Conservation (phyloP, 768 basidiomycete species). For the Paxillus ammoniavirescens region DNA sequence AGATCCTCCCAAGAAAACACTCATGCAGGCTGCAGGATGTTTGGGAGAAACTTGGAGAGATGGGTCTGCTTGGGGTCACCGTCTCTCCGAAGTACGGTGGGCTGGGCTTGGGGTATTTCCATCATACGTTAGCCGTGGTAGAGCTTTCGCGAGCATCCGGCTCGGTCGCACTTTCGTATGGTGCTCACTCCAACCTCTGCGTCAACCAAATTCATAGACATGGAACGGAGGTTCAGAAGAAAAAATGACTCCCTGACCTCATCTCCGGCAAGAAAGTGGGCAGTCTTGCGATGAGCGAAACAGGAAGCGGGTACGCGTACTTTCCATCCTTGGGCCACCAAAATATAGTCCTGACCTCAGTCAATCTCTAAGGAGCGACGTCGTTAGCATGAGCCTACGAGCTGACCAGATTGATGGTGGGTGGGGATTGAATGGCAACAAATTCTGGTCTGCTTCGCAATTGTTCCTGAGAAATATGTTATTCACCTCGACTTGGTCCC, state of each 20-base stretch:
- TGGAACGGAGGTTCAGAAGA: constrained; percentile 80
- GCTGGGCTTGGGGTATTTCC: constrained; percentile 77
- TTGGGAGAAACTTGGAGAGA: constrained; percentile 86
- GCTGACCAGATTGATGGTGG: constrained; percentile 78
- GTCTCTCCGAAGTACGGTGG: constrained; percentile 82
- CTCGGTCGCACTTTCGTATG: constrained; percentile 89
- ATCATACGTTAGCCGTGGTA: constrained; percentile 94
- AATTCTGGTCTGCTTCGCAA: constrained; percentile 71
- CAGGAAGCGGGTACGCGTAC: constrained; percentile 61
- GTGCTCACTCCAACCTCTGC: constrained; percentile 90
- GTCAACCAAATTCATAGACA: constrained; percentile 84
- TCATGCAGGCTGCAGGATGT: constrained; percentile 54
- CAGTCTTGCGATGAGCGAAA: constrained; percentile 92
- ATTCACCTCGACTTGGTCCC: not conserved
- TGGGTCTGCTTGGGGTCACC: constrained; percentile 91
- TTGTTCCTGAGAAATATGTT: not conserved
- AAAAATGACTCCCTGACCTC: constrained; percentile 76
- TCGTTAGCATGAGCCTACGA: constrained; percentile 87
- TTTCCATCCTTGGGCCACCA: not conserved
- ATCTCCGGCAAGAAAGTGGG: constrained; percentile 82
- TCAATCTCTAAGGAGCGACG: constrained; percentile 59
- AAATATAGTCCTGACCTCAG: not conserved
- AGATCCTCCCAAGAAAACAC: not conserved
- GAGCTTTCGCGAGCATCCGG: constrained; percentile 88
- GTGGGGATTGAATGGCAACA: constrained; percentile 83